Evolutionary conservation across 805 yeast species (phyloP).

Genomic region (Myxozyma neglecta): DNA sequence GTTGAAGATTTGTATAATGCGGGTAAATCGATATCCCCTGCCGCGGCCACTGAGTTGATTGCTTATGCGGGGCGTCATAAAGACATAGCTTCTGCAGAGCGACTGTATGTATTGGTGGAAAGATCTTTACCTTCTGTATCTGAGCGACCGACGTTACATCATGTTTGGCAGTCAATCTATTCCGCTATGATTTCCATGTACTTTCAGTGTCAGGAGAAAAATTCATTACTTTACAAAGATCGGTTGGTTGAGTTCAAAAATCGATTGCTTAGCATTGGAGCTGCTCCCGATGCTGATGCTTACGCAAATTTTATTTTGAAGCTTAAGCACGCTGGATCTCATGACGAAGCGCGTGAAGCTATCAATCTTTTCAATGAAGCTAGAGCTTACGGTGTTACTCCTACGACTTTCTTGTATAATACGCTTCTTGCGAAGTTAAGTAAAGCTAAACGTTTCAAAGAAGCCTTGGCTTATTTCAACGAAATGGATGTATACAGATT

Average conservation of each 20-base stretch:
- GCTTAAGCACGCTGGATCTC: conserved; percentile 34
- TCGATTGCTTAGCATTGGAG: conserved; percentile 35
- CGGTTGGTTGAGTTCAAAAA: conserved; percentile 36
- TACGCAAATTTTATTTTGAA: conserved; percentile 39
- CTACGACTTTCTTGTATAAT: conserved; percentile 42
- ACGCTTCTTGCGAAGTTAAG: conserved; percentile 42
- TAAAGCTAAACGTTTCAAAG: conserved; percentile 41
- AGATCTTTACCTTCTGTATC: conserved; percentile 15
- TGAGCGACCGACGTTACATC: conserved; percentile 12
- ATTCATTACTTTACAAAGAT: conserved; percentile 31
- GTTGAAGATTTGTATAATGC: conserved; percentile 2
- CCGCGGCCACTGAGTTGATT: conserved; percentile 14
- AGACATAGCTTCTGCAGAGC: conserved; percentile 12
- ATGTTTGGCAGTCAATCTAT: conserved; percentile 37
- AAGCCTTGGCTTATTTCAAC: conserved; percentile 38
- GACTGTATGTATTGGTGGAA: conserved; percentile 16
- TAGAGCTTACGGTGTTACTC: conserved; percentile 32
- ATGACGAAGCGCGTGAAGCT: conserved; percentile 41
- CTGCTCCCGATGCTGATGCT: conserved; percentile 41
- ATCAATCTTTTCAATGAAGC: conserved; percentile 40
- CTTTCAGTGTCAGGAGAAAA: conserved; percentile 32
- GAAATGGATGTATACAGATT: conserved; percentile 39
- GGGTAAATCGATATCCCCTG: conserved; percentile 14
- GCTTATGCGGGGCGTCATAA: conserved; percentile 17
- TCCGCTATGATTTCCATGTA: conserved; percentile 35